Base-by-base conservation (phyloP, 2,329 filamentous ascomycete genomes). In the Coniochaeta prunicola region DNA sequence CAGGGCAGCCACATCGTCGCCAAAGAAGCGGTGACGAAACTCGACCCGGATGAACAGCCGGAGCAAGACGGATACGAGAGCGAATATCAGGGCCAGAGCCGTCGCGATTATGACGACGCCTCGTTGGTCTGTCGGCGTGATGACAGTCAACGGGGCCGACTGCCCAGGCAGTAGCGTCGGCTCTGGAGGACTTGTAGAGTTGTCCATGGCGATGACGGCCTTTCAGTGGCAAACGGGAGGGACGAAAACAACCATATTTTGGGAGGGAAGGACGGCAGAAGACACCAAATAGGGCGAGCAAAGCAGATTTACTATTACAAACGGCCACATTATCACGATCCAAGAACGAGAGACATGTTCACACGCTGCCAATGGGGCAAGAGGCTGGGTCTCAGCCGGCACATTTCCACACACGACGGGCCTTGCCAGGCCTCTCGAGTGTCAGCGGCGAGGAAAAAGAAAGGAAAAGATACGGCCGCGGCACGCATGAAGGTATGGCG, bases 81-180 rank as follows among this genome's bases (percentile, higher is more conserved):
- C 65, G 28, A 77, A 68, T 4, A 72, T 69, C 4, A 78, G 61
- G 1, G 69, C 67, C 15, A 77, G 62, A 0, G 71, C 68, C 7
- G 75, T 70, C 10, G 72, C 66, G 45, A 78, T 74, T 6, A 73
- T 65, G 19, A 79, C 66, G 24, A 77, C 60, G 15, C 74, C 75
- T 45, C 71, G 69, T 58, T 76, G 73, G 61, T 78, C 69, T 24
- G 68, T 64, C n/a, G 64, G 50, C 9, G 69, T 73, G 56, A 76
- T 65, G 53, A 66, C 64, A 19, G 70, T 68, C 34, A 76, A 65
- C 4, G 75, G 73, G 45, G 70, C 60, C n/a, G 67, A 65, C 24
- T 62, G 60, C 9, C 60, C 62, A 24, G 50, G 50, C n/a, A 34
- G n/a, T 15, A 54, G 50, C 13, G 50, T 54, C 26, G 50, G 50